Percentiles rank a stretch among this genome's conserved stretches.
These are phyloP conservation scores for Aspergillus niger DNA, from an alignment of 2,329 filamentous ascomycete genomes.

Conservation along the genomic window DNA sequence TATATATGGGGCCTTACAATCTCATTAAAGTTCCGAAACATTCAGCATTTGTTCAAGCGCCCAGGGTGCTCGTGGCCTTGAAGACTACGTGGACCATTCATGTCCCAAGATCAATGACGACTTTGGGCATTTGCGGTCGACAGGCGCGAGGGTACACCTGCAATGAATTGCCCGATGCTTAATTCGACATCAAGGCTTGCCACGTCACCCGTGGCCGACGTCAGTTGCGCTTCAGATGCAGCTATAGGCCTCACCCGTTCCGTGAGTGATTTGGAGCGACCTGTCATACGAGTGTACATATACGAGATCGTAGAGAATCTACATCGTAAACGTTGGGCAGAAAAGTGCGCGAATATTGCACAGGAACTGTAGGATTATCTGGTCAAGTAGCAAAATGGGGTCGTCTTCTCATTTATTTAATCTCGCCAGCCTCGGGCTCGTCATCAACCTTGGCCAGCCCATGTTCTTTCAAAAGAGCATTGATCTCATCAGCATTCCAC, in stretches of 20 bases:
- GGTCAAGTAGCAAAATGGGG: constrained; percentile 29
- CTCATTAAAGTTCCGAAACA: not conserved
- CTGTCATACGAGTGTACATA: constrained; percentile 6
- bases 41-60: constrained; percentile 15
- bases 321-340: constrained; percentile 11
- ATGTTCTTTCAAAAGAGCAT: constrained; percentile 89
- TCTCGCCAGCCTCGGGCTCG: constrained; percentile 61
- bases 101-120: constrained; percentile 15
- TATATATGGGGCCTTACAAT: constrained; percentile 12
- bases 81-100: constrained; percentile 35
- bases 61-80: constrained; percentile 13
- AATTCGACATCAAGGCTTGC: constrained; percentile 28
- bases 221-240: constrained; percentile 29
- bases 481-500: constrained; percentile 97
- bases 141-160: constrained; percentile 22
- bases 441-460: constrained; percentile 83
- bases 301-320: constrained; percentile 11
- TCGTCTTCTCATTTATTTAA: constrained; percentile 37
- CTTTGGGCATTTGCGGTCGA: constrained; percentile 22
- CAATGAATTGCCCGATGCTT: constrained; percentile 25
- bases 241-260: constrained; percentile 12
- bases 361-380: constrained; percentile 30
- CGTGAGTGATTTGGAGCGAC: not conserved
- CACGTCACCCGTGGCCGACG: constrained; percentile 36
- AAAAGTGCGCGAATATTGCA: not conserved